Evolutionary conservation across 164 flowering plant genomes (phyloP).

Genomic region (Magnolia sinica): DNA sequence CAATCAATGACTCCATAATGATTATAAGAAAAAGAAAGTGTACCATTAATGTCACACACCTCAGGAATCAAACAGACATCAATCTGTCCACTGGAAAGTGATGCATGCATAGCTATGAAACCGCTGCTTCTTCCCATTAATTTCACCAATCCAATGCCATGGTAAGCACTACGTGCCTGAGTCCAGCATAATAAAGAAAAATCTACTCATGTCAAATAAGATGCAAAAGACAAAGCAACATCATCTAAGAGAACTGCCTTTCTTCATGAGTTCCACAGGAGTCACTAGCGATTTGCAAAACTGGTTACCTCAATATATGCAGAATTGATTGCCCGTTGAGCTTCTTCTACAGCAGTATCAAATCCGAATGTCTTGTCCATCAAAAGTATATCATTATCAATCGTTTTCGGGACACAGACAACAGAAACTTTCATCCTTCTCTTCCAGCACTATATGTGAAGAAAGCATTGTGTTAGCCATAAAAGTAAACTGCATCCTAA

Average conservation of each 20-base stretch:
- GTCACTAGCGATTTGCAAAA: not conserved
- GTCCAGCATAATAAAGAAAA: not conserved
- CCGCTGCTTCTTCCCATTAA: constrained; percentile 55
- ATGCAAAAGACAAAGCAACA: not conserved
- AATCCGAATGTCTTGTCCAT: constrained; percentile 55
- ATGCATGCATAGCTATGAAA: constrained; percentile 50
- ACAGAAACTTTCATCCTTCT: constrained; percentile 41
- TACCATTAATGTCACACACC: constrained; percentile 19
- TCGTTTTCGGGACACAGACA: constrained; percentile 47
- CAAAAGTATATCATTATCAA: constrained; percentile 45
- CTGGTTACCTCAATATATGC: constrained; percentile 44
- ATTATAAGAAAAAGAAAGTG: not conserved
- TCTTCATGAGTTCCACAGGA: not conserved
- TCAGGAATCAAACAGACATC: constrained; percentile 49
- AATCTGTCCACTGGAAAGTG: constrained; percentile 45
- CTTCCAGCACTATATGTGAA: constrained; percentile 34
- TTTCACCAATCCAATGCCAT: constrained; percentile 46
- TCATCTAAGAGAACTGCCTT: not conserved
- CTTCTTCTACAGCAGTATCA: constrained; percentile 52
- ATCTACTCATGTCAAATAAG: not conserved
- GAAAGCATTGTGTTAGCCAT: not conserved
- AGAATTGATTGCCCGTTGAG: constrained; percentile 49
- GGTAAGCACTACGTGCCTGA: constrained; percentile 50
- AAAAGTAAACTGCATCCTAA: not conserved
- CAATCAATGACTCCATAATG: constrained; percentile 2